Conservation (phyloP, 2,329 filamentous ascomycete species). For the Coniella lustricola region DNA sequence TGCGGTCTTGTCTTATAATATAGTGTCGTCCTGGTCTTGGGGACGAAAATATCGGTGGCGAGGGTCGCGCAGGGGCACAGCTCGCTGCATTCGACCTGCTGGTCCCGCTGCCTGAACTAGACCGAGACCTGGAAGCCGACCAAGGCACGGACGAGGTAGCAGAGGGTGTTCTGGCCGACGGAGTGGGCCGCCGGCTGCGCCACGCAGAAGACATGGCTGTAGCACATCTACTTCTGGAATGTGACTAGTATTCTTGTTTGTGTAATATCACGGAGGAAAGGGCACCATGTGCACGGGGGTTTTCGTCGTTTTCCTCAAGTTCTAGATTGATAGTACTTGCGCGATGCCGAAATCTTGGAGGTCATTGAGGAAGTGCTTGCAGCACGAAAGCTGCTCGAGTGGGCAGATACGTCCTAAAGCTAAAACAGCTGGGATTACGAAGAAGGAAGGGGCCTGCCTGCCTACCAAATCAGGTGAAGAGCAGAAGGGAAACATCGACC, state of each 20-base stretch:
- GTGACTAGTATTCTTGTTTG: too few relatives aligned
- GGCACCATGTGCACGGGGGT: too few relatives aligned
- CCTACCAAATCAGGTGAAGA: not conserved
- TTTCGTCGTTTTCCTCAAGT: too few relatives aligned
- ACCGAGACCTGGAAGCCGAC: not conserved
- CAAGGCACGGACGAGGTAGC: not conserved
- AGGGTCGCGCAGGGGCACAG: not conserved
- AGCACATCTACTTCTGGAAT: not conserved
- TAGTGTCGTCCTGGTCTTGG: constrained; percentile 1
- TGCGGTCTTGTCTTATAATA: not conserved
- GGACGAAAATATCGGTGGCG: constrained; percentile 10
- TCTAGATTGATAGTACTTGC: too few relatives aligned
- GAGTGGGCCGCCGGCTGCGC: not conserved
- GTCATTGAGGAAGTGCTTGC: too few relatives aligned
- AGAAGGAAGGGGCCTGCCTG: too few relatives aligned
- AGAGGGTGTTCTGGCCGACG: constrained; percentile 9
- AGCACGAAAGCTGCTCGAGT: too few relatives aligned
- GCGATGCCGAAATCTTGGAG: too few relatives aligned
- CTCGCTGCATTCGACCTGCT: constrained; percentile 1
- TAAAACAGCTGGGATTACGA: too few relatives aligned
- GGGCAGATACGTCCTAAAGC: too few relatives aligned
- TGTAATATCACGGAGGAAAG: too few relatives aligned
- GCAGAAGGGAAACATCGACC: not conserved
- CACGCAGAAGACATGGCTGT: constrained; percentile 1
- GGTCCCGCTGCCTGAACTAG: not conserved